Evolutionary conservation across 140 eudicot species (phyloP).

Genomic region (Stevia rebaudiana): DNA sequence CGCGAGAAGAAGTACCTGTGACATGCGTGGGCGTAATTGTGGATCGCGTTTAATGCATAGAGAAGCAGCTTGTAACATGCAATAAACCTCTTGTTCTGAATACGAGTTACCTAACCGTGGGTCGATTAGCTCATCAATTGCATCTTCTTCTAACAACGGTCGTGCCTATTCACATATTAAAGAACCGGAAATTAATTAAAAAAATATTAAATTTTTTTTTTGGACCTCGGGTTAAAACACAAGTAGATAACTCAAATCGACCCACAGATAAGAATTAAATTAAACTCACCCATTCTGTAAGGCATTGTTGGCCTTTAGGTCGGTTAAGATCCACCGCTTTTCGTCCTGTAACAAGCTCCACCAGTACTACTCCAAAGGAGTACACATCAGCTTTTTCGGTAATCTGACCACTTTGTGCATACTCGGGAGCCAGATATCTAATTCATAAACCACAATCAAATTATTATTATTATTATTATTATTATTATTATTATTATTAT

Average conservation of each 20-base stretch:
- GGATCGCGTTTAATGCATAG: conserved; percentile 89
- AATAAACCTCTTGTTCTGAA: conserved; percentile 68
- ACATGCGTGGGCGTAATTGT: conserved; percentile 91
- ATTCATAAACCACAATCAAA: not conserved
- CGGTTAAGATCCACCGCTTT: conserved; percentile 91
- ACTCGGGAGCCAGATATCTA: conserved; percentile 93
- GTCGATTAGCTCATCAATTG: conserved; percentile 67
- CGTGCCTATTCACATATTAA: conserved; percentile 58
- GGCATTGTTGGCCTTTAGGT: conserved; percentile 92
- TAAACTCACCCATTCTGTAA: conserved; percentile 77
- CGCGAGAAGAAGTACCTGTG: conserved; percentile 76
- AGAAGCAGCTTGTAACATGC: conserved; percentile 92
- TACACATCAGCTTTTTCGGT: conserved; percentile 92
- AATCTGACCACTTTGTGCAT: conserved; percentile 95
- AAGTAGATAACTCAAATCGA: too few species aligned
- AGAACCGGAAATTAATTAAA: not conserved
- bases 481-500: not conserved
- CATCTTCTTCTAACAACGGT: conserved; percentile 72
- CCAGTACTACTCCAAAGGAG: conserved; percentile 83
- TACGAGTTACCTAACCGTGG: conserved; percentile 59
- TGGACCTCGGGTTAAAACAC: not conserved
- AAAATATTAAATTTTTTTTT: not conserved
- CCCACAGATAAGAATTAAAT: too few species aligned
- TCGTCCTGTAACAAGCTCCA: conserved; percentile 88
- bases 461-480: not conserved